These are phyloP conservation scores for Cyclotella distinguenda DNA, from an alignment of 108 stramenopile species.

Conservation along the genomic window DNA sequence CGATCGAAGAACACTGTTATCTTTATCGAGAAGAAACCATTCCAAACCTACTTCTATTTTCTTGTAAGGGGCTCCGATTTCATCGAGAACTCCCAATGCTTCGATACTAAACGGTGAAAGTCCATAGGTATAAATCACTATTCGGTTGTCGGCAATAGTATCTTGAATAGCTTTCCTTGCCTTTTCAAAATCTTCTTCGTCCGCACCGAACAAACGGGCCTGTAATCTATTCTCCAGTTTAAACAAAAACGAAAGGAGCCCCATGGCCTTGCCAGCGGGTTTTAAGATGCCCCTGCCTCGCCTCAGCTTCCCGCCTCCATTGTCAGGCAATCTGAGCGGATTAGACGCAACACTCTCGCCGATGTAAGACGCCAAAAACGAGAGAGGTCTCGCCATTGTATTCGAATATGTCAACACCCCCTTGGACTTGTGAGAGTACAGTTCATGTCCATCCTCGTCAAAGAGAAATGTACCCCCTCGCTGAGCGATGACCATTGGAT, in stretches of 20 bases:
- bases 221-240: slow-evolving; percentile 37
- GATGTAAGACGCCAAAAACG: slow-evolving; percentile 62
- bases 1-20: slow-evolving; percentile 48
- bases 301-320: slow-evolving; percentile 20
- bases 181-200: slow-evolving; percentile 33
- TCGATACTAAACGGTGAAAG: slow-evolving; percentile 70
- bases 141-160: slow-evolving; percentile 21
- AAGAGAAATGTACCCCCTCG: slow-evolving; percentile 72
- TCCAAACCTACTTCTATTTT: slow-evolving; percentile 61
- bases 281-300: slow-evolving; percentile 38
- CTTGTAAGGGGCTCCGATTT: slow-evolving; percentile 48
- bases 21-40: slow-evolving; percentile 64
- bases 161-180: slow-evolving; percentile 52
- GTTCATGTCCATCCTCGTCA: slow-evolving; percentile 37
- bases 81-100: slow-evolving; percentile 52
- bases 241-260: slow-evolving; percentile 21
- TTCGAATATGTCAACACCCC: slow-evolving; percentile 66
- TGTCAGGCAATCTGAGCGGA: slow-evolving; percentile 58
- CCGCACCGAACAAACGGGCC: slow-evolving; percentile 31
- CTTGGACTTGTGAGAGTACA: slow-evolving; percentile 53
- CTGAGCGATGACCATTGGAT: slow-evolving; percentile 41
- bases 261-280: slow-evolving; percentile 38
- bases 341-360: slow-evolving; percentile 52
- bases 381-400: slow-evolving; percentile 62
- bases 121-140: slow-evolving; percentile 73